These are phyloP conservation scores for Chaetoscypha palmicola DNA, from an alignment of 2,329 filamentous ascomycete genomes.

Conservation along the genomic window DNA sequence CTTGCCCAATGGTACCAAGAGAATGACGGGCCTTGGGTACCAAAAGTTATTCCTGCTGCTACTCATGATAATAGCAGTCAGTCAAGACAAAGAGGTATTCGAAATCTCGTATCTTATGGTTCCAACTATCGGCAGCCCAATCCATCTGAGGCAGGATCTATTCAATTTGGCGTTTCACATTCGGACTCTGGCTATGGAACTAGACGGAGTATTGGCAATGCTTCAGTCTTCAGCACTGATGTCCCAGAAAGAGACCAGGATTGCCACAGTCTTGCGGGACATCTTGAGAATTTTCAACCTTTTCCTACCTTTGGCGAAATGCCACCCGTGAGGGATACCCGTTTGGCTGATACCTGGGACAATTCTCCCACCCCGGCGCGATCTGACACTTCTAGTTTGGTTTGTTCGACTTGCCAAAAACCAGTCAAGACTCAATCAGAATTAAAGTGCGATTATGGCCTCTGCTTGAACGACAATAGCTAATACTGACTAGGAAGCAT, in stretches of 20 bases:
- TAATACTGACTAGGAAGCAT: conserved; percentile 57
- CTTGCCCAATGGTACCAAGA: conserved; percentile 33
- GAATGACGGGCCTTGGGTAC: conserved; percentile 40
- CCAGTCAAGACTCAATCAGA: conserved; percentile 47
- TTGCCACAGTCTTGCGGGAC: conserved; percentile 23
- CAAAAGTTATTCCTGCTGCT: conserved; percentile 29
- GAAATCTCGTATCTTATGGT: conserved; percentile 18
- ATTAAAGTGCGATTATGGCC: conserved; percentile 40
- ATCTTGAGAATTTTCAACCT: conserved; percentile 21
- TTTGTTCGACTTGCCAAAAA: conserved; percentile 37
- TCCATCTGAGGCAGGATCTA: conserved; percentile 23
- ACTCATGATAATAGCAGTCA: conserved; percentile 18
- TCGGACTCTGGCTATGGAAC: conserved; percentile 33
- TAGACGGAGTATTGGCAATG: conserved; percentile 27
- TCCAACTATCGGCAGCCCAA: conserved; percentile 29
- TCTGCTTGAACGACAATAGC: conserved; percentile 17
- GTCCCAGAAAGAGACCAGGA: conserved; percentile 27
- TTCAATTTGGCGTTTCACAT: conserved; percentile 25
- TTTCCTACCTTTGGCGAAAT: conserved; percentile 19
- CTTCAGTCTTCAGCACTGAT: conserved; percentile 29
- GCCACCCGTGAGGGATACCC: conserved; percentile 17
- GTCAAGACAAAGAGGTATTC: conserved; percentile 22
- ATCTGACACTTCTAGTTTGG: conserved; percentile 16
- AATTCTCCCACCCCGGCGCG: conserved; percentile 10
- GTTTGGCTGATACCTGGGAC: conserved; percentile 16